Evolutionary conservation across 2,329 filamentous ascomycete species (phyloP), one percentile per base, ranked within the genome.

Genomic region (Hawksworthiomyces lignivorus): DNA sequence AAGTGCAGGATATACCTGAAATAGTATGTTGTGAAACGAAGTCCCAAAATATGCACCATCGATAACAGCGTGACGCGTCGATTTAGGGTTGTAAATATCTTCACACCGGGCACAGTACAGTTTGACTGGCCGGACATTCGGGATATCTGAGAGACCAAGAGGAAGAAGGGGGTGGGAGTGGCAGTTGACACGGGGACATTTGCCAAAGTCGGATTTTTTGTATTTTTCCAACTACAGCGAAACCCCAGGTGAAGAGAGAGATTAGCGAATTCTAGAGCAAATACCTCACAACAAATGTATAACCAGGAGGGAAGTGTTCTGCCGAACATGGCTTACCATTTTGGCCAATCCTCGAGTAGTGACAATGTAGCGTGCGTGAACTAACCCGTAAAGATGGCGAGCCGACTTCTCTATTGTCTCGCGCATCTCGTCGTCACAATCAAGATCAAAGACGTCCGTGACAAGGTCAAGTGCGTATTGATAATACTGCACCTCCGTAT

Each of bases 51-150:
- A 98, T 50, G 92, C 92, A 49, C 92, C 92, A 61, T 98, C 92
- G 56, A 98, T 96, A 45, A 84, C 77, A 38, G 89, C 88, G 65
- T 98, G 92, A 21, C 92, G 87, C 17, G 87, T 90, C 4, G 92
- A 97, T 64, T 98, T 98, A 33, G 92, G 92, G 66, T 97, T 97
- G 74, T 98, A 98, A 46, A 94, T 84, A 62, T 98, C 92, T 72
- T 98, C 92, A 71, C 92, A 98, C 55, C 88, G 87, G 36, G 85
- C 82, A 65, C 92, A 98, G 75, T 95, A 98, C 40, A 98, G 84
- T 65, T 96, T 97, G 52, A 96, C 92, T 35, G 90, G 82, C 57
- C 89, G 94, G 53, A 82, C 71, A 64, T 88, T 88, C 48, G 92
- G 79, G 3, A 90, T 72, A 65, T 98, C 92, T 55, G 87, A 86